phyloP scores from a whole-genome alignment of 306 rosid genomes.

The Sesbania bispinosa region DNA sequence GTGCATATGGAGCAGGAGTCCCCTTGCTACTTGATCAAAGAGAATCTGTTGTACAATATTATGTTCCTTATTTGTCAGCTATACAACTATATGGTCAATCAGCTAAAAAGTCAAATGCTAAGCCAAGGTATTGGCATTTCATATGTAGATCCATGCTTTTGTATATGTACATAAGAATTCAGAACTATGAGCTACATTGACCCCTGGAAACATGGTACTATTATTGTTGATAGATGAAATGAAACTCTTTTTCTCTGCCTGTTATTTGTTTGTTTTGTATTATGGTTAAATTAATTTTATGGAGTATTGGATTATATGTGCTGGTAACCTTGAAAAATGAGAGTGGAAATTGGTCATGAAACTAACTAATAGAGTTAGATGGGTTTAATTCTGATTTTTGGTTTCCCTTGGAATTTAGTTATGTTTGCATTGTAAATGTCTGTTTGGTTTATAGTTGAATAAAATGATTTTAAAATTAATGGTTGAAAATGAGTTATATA shows the following conservation, averaged over 20 bases:
- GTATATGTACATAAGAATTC: neutral
- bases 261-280: neutral
- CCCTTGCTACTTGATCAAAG: slow-evolving; percentile 68
- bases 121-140: slow-evolving; percentile 52
- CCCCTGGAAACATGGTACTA: neutral
- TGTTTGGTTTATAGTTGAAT: too few species aligned
- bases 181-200: neutral
- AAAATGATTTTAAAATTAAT: too few species aligned
- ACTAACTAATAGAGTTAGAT: neutral
- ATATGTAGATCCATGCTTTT: neutral
- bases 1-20: slow-evolving; percentile 93
- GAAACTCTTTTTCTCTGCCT: neutral
- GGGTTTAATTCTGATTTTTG: neutral
- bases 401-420: neutral
- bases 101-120: slow-evolving; percentile 39
- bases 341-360: neutral
- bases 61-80: slow-evolving; percentile 89
- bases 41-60: slow-evolving; percentile 77
- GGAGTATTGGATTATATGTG: neutral
- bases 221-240: slow-evolving; percentile 3
- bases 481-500: too few species aligned
- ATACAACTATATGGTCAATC: slow-evolving; percentile 74
- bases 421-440: neutral
- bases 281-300: slow-evolving; percentile 8
- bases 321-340: neutral